Evolutionary conservation across 2,329 filamentous ascomycete species (phyloP), one percentile per base, ranked within the genome.

Genomic region (Teratosphaeria nubilosa): DNA sequence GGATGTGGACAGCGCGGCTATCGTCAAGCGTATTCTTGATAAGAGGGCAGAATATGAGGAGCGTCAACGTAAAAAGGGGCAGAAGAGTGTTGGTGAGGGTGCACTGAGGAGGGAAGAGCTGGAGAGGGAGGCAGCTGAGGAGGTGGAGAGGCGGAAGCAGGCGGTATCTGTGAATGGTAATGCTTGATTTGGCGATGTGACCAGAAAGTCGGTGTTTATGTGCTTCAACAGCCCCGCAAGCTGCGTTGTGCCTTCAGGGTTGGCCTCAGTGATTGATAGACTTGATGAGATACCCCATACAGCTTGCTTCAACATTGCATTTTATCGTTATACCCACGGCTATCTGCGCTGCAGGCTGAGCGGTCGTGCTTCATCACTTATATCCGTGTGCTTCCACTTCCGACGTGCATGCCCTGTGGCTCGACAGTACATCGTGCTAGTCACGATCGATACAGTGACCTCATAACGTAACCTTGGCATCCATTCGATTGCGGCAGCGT

Each of bases 21-120:
- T 99, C 66, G 91, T 99, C 53, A 83, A 87, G 65, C 80, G 94
- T 32, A 99, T 99, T 70, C 80, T 97, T 79, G 88, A 86, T 73
- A 91, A 90, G 68, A 81, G 91, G 34, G 86, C 87, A 59, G 82
- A 90, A 70, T 99, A 96, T 73, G 92, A 97, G 76, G 94, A 90
- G 67, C 80, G 94, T 60, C 94, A 99, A 77, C 81, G 88, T 56
- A 85, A 87, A 65, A 99, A 99, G 78, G 88, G 91, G 11, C 82
- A 90, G 64, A 99, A 99, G 77, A 86, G 86, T 0, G 80, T 86
- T 53, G 82, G 84, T 0, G 94, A 97, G 73, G 83, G 77, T 60
- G 76, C 72, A 72, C 73, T 59, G 65, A 67, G 53, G 69, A 73
- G 68, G 63, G 64, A 66, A 55, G 57, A 65, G 58, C 62, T 68